Conservation (phyloP, 2,329 filamentous ascomycete genomes). For the Emmonsiellopsis sp. region DNA sequence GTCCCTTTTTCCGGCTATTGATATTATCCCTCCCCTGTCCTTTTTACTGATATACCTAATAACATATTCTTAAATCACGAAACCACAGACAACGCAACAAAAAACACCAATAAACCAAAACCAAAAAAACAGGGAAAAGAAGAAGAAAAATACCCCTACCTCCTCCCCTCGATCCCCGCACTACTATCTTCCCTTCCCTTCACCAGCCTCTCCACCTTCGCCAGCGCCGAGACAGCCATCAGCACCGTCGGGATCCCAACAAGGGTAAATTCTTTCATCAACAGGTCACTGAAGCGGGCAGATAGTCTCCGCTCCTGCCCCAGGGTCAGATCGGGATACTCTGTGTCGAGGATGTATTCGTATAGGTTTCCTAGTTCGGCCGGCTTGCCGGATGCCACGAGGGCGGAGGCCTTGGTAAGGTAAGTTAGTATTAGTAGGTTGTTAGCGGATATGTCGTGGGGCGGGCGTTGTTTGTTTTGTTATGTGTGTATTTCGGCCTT, state of each 20-base stretch:
- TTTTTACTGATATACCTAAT: not conserved
- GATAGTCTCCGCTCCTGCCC: conserved; percentile 12
- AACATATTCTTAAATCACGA: not conserved
- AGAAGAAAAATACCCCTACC: conserved; percentile 8
- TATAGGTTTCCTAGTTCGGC: conserved; percentile 19
- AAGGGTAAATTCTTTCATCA: conserved; percentile 24
- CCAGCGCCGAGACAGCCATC: conserved; percentile 19
- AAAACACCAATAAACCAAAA: not conserved
- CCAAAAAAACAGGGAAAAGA: not conserved
- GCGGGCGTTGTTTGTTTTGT: not conserved
- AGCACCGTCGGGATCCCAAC: conserved; percentile 24
- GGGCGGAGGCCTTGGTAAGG: conserved; percentile 14
- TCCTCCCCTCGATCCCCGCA: conserved; percentile 9
- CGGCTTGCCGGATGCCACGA: conserved; percentile 18
- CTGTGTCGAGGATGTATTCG: conserved; percentile 15
- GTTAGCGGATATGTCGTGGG: not conserved
- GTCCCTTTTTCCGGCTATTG: not conserved
- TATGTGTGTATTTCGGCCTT: not conserved
- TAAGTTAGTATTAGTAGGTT: not conserved
- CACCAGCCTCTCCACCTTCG: conserved; percentile 16
- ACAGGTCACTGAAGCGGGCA: conserved; percentile 17
- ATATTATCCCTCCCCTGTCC: not conserved
- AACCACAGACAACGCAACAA: not conserved
- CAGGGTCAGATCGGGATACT: conserved; percentile 7
- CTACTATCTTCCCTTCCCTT: conserved; percentile 5